These are phyloP conservation scores for Ogataea haglerorum DNA, from an alignment of 805 yeast species.

Conservation along the genomic window DNA sequence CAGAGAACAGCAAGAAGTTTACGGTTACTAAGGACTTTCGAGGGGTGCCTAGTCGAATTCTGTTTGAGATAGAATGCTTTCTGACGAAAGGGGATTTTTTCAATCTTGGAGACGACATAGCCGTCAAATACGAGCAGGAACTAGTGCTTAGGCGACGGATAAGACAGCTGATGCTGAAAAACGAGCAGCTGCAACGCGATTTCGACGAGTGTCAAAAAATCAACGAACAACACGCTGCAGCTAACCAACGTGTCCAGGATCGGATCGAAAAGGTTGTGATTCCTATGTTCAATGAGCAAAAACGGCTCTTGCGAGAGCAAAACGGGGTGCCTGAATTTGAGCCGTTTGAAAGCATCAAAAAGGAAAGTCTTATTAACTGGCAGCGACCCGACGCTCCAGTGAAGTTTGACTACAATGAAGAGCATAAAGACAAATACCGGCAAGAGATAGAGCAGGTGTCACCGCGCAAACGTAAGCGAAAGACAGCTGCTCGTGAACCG, in stretches of 20 bases:
- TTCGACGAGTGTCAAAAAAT: conserved; percentile 6
- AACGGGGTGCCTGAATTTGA: background rate
- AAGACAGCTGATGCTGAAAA: conserved; percentile 1
- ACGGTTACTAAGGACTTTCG: conserved; percentile 10
- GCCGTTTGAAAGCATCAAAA: conserved; percentile 14
- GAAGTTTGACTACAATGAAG: conserved; percentile 16
- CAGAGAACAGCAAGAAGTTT: conserved; percentile 1
- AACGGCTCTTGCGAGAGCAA: conserved; percentile 7
- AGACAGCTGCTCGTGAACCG: background rate
- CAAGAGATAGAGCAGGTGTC: conserved; percentile 17
- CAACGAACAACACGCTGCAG: conserved; percentile 2
- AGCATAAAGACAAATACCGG: conserved; percentile 9
- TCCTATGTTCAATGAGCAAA: conserved; percentile 21
- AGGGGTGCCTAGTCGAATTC: conserved; percentile 14
- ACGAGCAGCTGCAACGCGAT: conserved; percentile 9
- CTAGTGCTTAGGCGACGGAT: conserved; percentile 10
- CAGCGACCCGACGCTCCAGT: conserved; percentile 20
- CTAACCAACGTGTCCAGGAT: conserved; percentile 5
- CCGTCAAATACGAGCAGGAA: conserved; percentile 13
- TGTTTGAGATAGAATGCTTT: conserved; percentile 14
- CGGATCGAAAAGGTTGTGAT: conserved; percentile 12
- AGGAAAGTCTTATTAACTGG: conserved; percentile 8
- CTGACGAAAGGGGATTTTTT: conserved; percentile 9
- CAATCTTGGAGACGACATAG: conserved; percentile 14
- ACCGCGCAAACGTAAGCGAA: conserved; percentile 18